Percentiles rank a stretch among this genome's conserved stretches.
Evolutionary conservation across 306 rosid genomes (phyloP).

Genomic region (Oxytropis ochrocephala): DNA sequence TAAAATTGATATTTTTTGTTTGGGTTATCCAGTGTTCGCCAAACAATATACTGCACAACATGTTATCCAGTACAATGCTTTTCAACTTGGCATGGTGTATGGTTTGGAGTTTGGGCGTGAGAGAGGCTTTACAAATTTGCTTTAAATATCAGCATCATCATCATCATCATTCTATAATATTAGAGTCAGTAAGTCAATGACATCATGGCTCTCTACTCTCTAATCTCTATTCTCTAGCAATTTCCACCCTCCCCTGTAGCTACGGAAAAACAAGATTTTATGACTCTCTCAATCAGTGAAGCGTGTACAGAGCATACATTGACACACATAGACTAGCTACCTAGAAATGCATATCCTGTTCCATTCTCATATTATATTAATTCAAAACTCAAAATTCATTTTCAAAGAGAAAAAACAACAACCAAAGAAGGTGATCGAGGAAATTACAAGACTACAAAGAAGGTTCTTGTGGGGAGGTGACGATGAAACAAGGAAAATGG

Average conservation of each 20-base stretch:
- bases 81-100: too few relatives aligned
- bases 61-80: too few relatives aligned
- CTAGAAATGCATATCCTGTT: conserved; percentile 1
- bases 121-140: conserved; percentile 7
- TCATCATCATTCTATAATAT: background rate
- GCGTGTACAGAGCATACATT: conserved; percentile 20
- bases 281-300: background rate
- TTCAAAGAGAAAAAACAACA: background rate
- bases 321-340: too few relatives aligned
- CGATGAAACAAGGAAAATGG: too few relatives aligned
- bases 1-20: too few relatives aligned
- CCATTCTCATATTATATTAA: background rate
- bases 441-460: too few relatives aligned
- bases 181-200: too few relatives aligned
- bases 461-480: too few relatives aligned
- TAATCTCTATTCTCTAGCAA: too few relatives aligned
- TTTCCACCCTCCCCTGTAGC: conserved; percentile 4
- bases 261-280: background rate
- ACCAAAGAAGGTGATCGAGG: background rate
- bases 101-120: conserved; percentile 9
- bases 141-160: conserved; percentile 13
- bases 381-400: background rate
- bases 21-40: too few relatives aligned
- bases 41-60: too few relatives aligned
- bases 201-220: conserved; percentile 56